Base-by-base conservation (phyloP, 2,329 filamentous ascomycete genomes). In the Dactylonectria estremocensis region DNA sequence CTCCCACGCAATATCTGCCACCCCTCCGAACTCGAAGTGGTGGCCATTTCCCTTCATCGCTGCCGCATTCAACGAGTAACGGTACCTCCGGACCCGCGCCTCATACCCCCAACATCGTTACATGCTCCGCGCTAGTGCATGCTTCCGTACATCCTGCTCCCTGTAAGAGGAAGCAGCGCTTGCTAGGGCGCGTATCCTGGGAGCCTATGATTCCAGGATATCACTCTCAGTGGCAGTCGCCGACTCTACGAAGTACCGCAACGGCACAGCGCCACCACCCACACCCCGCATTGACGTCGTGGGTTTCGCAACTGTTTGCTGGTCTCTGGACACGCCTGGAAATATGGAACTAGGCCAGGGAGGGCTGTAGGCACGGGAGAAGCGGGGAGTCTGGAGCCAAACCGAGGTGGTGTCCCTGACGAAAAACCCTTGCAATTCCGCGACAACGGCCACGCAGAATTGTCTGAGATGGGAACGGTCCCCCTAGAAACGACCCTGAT, bases 221-320 rank as follows among this genome's bases (percentile, higher is more conserved):
- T 28, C 24, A 28, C 24, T 28, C 24, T 28, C 7, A 28, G 24
- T 28, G 24, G 24, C 4, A 28, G 24, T 28, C 24, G 24, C 7
- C 24, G 24, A 28, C 28, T 48, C 33, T 55, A 46, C 33, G 54
- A 53, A 35, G 53, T 64, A 46, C 61, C 61, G 53, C 53, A 57
- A 50, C 57, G 31, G 45, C 61, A 33, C 61, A 52, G 46, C 61
- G 53, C 61, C 61, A 64, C 53, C 35, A 64, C 53, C 35, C 46
- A 28, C 43, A 37, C 66, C 62, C 66, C 66, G 61, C 66, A 66
- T 62, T 66, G 57, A 68, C 62, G 66, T 68, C 61, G 56, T 62
- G 46, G 43, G 61, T 68, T 50, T 20, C 28, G 22, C 20, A n/a
- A 28, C 50, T 58, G 59, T 62, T 49, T 53, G 14, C 52, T 40